Evolutionary conservation across 2,329 filamentous ascomycete species (phyloP).

Genomic region (Hypoxylon sp.): DNA sequence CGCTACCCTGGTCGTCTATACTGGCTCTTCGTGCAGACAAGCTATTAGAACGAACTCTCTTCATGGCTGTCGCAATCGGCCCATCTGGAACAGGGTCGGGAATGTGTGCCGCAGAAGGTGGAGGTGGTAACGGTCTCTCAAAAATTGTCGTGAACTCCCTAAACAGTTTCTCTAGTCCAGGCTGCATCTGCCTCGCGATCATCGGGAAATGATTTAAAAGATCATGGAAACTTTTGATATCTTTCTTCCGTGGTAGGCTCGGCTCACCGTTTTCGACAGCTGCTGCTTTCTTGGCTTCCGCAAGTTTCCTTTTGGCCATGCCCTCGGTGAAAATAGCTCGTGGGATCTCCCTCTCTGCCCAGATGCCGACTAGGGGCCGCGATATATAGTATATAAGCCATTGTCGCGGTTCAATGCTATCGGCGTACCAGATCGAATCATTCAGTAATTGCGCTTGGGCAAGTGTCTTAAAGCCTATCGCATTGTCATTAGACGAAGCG

Average conservation of each 20-base stretch:
- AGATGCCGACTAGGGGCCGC: conserved; percentile 84
- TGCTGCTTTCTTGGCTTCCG: conserved; percentile 56
- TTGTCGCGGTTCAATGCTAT: conserved; percentile 89
- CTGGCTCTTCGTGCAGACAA: conserved; percentile 55
- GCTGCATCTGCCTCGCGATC: conserved; percentile 96
- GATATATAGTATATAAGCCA: conserved; percentile 99
- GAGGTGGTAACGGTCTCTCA: conserved; percentile 85
- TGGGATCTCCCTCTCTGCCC: conserved; percentile 80
- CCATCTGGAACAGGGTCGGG: conserved; percentile 72
- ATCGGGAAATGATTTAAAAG: conserved; percentile 92
- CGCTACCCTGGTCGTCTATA: conserved; percentile 57
- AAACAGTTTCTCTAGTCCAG: conserved; percentile 89
- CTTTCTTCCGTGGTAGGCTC: conserved; percentile 80
- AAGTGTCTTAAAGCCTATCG: conserved; percentile 86
- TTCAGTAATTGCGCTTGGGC: conserved; percentile 89
- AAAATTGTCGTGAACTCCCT: conserved; percentile 89
- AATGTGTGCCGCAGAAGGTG: conserved; percentile 73
- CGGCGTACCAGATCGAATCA: conserved; percentile 90
- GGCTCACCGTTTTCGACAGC: conserved; percentile 61
- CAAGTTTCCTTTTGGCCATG: conserved; percentile 58
- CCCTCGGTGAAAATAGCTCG: conserved; percentile 72
- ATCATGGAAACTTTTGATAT: conserved; percentile 91
- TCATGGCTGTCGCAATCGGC: conserved; percentile 69
- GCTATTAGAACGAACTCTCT: conserved; percentile 69
- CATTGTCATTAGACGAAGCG: conserved; percentile 47